These are phyloP conservation scores for Plasmodium blacklocki DNA, from an alignment of 169 alveolate species.

Conservation along the genomic window DNA sequence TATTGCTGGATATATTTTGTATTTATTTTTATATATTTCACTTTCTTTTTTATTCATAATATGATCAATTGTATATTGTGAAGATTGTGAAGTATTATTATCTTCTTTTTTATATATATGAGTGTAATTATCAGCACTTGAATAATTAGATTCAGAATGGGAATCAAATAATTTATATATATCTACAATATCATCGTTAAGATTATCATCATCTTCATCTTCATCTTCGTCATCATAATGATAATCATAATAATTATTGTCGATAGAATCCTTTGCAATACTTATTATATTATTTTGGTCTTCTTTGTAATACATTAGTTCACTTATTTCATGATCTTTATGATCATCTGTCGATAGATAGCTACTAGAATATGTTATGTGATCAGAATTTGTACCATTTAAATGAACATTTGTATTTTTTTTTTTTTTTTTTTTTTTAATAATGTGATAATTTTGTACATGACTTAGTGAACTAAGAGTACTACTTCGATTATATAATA, in stretches of 20 bases:
- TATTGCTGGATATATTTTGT: neutral
- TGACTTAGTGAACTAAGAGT: neutral
- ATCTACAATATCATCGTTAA: constrained; percentile 32
- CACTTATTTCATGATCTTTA: neutral
- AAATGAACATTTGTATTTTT: neutral
- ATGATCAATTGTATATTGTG: neutral
- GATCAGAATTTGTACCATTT: neutral
- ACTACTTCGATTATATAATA: constrained; percentile 8
- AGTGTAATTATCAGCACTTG: no score
- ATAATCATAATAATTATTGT: constrained; percentile 13
- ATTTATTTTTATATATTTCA: neutral
- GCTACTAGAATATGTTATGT: neutral
- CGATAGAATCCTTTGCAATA: neutral
- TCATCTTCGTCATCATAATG: neutral
- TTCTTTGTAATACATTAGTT: neutral
- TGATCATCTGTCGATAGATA: neutral
- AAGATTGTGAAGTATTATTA: no score
- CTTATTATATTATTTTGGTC: constrained; percentile 13
- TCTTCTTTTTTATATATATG: no score
- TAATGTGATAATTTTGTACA: neutral
- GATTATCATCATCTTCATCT: constrained; percentile 1
- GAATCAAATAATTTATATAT: constrained; percentile 31
- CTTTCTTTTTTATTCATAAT: neutral
- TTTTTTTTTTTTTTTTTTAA: neutral
- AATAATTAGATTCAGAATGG: no score